Evolutionary conservation across 768 basidiomycete genomes (phyloP), one percentile per base, ranked within the genome.

Genomic region (Austroboletus festivus): DNA sequence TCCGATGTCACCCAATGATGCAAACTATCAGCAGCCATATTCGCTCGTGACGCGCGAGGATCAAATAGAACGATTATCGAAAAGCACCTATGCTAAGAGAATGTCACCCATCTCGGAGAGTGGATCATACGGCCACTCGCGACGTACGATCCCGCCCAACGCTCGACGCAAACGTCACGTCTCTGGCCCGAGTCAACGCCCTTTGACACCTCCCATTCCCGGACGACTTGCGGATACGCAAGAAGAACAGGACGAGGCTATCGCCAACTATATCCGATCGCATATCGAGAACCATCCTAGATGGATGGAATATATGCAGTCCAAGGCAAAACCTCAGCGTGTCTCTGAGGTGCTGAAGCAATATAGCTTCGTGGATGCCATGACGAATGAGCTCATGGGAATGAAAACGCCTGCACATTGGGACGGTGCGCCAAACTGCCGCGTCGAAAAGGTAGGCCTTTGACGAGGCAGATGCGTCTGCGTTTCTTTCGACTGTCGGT

Each of bases 321-420:
- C 70, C 6, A 72, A 69, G 46, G 73, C 68, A 9, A 64, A 51
- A 31, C 70, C 65, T n/a, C 71, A 70, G 30, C 68, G 70, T 11
- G 68, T 73, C 10, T 63, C 68, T 9, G 74, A 73, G 35, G 62
- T 78, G 26, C 46, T 80, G 47, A 67, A 68, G 33, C 77, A 79
- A 55, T 86, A 80, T 52, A 58, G 59, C 15, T 77, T 81, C 56
- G 73, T 85, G 35, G 73, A 80, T 52, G 60, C 71, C 26, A 71
- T 76, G 62, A 62, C 79, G 24, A 73, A 78, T 42, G 67, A 71
- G 41, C 76, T 71, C 55, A 70, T 66, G 7, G 78, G 77, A 34
- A 64, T 63, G 45, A 59, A 47, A 44, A 71, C 77, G 6, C 77
- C 80, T 0, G 67, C 71, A 19, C 70, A 73, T 44, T 63, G 68